Evolutionary conservation across 495 filamentous ascomycete genomes (phyloP), one percentile per base, ranked within the genome.

Genomic region (Penicillium coprophilum): DNA sequence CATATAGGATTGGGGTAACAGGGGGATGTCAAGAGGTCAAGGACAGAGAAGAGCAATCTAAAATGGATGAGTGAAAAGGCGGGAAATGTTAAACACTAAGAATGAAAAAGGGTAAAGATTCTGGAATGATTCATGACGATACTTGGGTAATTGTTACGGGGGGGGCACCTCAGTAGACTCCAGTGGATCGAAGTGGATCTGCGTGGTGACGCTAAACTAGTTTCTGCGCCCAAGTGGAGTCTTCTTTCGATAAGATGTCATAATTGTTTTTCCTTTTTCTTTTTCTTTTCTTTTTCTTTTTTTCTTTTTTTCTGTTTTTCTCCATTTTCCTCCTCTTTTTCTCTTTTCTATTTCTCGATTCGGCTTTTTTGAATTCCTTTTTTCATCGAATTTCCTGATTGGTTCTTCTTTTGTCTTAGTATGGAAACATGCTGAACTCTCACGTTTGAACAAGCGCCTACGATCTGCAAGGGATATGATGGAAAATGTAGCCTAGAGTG

Each of bases 211-310:
- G 15, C 34, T 40, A 41, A 27, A 30, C n/a, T 52, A 52, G 24
- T 52, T 30, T 30, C 50, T 52, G 50, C 38, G 50, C 52, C 52
- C 41, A 54, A 54, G 52, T 54, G 52, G 52, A 34, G 10, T 23
- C 41, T 8, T 34, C 19, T 27, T 36, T 45, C 52, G 52, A 54
- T 54, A 54, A 54, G 52, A 54, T 54, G 41, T 54, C 50, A 52
- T 52, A 40, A 47, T 47, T 31, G 7, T 11, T 17, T 17, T 39
- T 50, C 27, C 11, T 4, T 27, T 28, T 39, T 28, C 30, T 30
- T 6, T 19, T 51, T 21, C 20, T 8, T 31, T 24, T 28, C 31
- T 43, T 28, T n/a, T 45, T 45, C 27, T 34, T 27, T 23, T 53
- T n/a, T 6, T n/a, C 24, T 24, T 27, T 34, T 34, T 7, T 24